Base-by-base conservation (phyloP, 225 moss, liverwort and hornwort genomes). In the Straminergon stramineum region DNA sequence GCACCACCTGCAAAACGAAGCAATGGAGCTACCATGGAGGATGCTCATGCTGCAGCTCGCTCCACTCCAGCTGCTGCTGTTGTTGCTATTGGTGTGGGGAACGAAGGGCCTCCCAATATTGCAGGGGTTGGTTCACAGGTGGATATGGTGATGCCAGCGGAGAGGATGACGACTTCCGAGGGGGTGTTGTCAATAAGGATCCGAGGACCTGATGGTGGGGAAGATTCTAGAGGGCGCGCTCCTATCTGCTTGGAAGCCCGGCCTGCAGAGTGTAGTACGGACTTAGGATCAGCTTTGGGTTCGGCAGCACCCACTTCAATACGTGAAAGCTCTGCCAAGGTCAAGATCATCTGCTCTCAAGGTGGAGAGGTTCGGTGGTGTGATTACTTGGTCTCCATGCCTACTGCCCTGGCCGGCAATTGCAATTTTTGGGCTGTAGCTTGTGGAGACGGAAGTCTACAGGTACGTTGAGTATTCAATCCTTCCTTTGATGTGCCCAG, bases 311-410 rank as follows among this genome's bases (percentile, higher is more conserved):
- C 93, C 78, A 85, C 89, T 39, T 90, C 92, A 75, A 92, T 93
- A 75, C 92, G 94, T 82, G 94, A 95, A 90, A 95, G 89, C 93
- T 95, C 93, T 65, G 94, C 92, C 81, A 95, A 92, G 84, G 91
- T 89, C 68, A 96, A 99, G 82, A 91, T 99, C 23, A 94, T 96
- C 61, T 99, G 97, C 90, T 96, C 99, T 63, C 99, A 97, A 91
- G 97, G 95, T 87, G 99, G 99, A n/a, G 95, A 95, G 85, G 95
- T 99, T 55, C 92, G 95, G 56, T 99, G 99, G 99, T 94, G 92
- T 88, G 99, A 99, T 90, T 96, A 93, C 73, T 89, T 99, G 41
- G 93, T 92, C 82, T 94, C 96, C 65, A 96, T 93, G 92, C 96
- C 96, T 61, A 96, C 95, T 64, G 93, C 95, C 45, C 87, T 99